phyloP scores from a whole-genome alignment of 108 stramenopile genomes.

The Pseudonitzschia pungens region DNA sequence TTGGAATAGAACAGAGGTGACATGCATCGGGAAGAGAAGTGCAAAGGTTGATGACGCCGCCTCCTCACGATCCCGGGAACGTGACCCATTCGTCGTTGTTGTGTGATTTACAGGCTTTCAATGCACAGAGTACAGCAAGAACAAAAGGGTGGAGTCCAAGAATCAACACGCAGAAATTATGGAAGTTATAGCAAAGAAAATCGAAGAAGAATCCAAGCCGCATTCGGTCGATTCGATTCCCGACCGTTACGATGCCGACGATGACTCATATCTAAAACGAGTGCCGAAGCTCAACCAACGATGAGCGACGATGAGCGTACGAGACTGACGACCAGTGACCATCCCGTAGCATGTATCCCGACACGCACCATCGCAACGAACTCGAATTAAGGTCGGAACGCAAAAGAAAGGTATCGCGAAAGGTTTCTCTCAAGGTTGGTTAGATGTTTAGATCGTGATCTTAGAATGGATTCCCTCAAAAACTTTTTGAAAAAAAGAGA shows the following conservation, averaged over 20 bases:
- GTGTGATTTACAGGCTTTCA: neutral
- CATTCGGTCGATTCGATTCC: conserved; percentile 55
- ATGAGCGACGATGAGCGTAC: neutral
- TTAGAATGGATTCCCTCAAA: neutral
- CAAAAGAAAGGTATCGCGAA: too few species aligned
- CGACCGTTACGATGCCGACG: conserved; percentile 83
- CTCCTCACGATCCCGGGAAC: too few species aligned
- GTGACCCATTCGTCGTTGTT: conserved; percentile 4
- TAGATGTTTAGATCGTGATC: too few species aligned
- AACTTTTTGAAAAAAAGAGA: neutral
- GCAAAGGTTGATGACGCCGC: too few species aligned
- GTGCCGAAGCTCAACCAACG: conserved; percentile 44
- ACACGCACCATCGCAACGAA: too few species aligned
- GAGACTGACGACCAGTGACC: too few species aligned
- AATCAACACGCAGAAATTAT: conserved; percentile 53
- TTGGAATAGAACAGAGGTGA: neutral
- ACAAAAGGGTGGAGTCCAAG: conserved; percentile 21
- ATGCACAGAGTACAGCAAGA: conserved; percentile 5
- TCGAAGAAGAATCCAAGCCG: conserved; percentile 65
- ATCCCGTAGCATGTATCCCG: too few species aligned
- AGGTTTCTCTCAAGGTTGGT: too few species aligned
- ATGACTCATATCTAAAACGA: conserved; percentile 77
- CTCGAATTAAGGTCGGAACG: too few species aligned
- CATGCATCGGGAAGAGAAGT: too few species aligned
- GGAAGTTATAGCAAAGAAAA: conserved; percentile 63